These are phyloP conservation scores for Shiraia sp. DNA, from an alignment of 2,329 filamentous ascomycete species.

Conservation along the genomic window DNA sequence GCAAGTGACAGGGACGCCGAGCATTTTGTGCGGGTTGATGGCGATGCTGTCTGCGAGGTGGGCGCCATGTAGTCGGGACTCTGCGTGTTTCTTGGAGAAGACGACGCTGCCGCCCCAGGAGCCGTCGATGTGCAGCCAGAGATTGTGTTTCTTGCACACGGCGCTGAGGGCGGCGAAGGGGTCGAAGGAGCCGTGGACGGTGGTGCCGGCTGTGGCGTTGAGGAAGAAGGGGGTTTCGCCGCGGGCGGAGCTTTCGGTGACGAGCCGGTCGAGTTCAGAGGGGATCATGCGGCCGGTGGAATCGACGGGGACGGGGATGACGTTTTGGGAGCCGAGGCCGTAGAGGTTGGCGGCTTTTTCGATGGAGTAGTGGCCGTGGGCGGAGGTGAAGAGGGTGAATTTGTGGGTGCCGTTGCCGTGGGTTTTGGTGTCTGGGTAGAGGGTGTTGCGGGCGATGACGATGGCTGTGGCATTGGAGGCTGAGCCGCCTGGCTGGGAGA, in stretches of 20 bases:
- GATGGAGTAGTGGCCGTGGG: constrained; percentile 90
- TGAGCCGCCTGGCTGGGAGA: constrained; percentile 78
- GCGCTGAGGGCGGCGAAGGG: constrained; percentile 71
- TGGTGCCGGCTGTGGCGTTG: constrained; percentile 93
- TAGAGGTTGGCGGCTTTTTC: constrained; percentile 93
- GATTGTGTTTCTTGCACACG: constrained; percentile 69
- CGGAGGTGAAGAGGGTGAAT: constrained; percentile 86
- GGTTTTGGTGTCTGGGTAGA: constrained; percentile 78
- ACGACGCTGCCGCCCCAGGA: constrained; percentile 86
- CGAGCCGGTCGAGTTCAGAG: constrained; percentile 63
- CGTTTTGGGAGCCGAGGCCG: constrained; percentile 76
- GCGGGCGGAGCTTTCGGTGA: constrained; percentile 64
- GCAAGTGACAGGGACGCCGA: constrained; percentile 87
- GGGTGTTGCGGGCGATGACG: constrained; percentile 81
- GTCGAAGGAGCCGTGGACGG: constrained; percentile 87
- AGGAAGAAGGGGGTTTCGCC: constrained; percentile 90
- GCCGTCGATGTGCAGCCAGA: constrained; percentile 94
- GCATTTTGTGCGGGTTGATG: constrained; percentile 97
- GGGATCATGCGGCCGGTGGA: constrained; percentile 71
- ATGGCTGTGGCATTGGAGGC: constrained; percentile 85
- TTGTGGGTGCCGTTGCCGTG: constrained; percentile 66
- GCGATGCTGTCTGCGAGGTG: constrained; percentile 80
- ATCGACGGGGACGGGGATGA: constrained; percentile 77
- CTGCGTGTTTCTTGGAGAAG: constrained; percentile 65
- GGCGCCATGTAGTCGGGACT: constrained; percentile 67